phyloP scores from a whole-genome alignment of 2,329 filamentous ascomycete species.

The Alternaria alternata region DNA sequence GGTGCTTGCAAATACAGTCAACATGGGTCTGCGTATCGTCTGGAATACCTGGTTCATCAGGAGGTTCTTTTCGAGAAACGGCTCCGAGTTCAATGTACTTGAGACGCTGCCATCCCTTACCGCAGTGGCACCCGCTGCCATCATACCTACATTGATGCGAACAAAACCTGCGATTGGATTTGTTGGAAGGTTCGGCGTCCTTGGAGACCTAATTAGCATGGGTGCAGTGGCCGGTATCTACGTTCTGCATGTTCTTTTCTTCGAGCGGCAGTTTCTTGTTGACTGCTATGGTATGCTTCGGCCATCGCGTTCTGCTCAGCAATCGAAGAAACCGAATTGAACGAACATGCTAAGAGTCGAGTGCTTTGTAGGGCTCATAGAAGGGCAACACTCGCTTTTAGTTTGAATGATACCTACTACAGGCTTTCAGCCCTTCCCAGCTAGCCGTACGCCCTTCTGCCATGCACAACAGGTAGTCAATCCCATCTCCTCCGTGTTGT shows the following conservation, averaged over 20 bases:
- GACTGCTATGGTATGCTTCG: constrained; percentile 48
- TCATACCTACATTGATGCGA: constrained; percentile 50
- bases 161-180: constrained; percentile 31
- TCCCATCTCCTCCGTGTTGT: neutral
- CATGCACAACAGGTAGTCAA: neutral
- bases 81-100: constrained; percentile 26
- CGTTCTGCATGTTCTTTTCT: constrained; percentile 44
- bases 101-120: constrained; percentile 31
- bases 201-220: constrained; percentile 54
- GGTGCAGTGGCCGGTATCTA: constrained; percentile 49
- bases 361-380: neutral
- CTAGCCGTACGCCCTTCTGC: neutral
- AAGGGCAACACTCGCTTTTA: neutral
- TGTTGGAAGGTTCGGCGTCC: constrained; percentile 48
- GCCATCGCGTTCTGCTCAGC: constrained; percentile 12
- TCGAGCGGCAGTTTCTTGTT: constrained; percentile 43
- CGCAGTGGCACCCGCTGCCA: constrained; percentile 49
- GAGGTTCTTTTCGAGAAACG: constrained; percentile 39
- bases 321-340: neutral
- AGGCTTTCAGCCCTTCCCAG: neutral
- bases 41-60: constrained; percentile 82
- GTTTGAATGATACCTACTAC: neutral
- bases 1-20: constrained; percentile 86
- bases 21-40: constrained; percentile 83
- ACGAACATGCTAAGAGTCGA: neutral